These are phyloP conservation scores for Populus tomentosa DNA, from an alignment of 441 rosid genomes.

Conservation along the genomic window DNA sequence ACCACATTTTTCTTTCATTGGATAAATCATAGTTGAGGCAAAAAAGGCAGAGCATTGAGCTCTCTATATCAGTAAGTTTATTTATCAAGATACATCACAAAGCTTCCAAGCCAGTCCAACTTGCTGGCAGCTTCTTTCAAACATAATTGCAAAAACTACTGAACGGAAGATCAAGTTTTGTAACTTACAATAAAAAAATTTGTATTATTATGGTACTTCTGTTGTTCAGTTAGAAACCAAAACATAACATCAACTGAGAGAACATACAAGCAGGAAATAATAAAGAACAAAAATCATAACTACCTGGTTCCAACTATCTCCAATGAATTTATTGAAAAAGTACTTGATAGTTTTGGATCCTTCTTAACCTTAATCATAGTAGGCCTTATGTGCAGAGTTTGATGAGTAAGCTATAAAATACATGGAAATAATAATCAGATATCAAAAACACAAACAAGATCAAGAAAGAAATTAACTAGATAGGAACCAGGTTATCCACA, in stretches of 20 bases:
- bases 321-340: constrained; percentile 37
- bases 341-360: constrained; percentile 27
- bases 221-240: too few species aligned
- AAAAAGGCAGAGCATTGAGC: background rate
- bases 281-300: background rate
- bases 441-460: background rate
- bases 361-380: constrained; percentile 70
- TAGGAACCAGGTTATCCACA: background rate
- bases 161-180: background rate
- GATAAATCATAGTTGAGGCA: background rate
- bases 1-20: background rate
- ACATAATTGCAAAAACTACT: background rate
- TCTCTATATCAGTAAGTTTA: background rate
- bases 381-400: constrained; percentile 48
- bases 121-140: background rate
- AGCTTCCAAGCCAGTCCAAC: background rate
- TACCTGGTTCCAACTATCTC: constrained; percentile 74
- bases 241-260: background rate
- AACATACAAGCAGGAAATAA: background rate
- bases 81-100: background rate
- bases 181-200: background rate
- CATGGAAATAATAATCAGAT: background rate
- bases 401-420: constrained; percentile 42
- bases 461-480: background rate
- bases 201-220: background rate